A percentile compares a stretch with the other conserved stretches of the same genome.
phyloP scores from a whole-genome alignment of 2,329 filamentous ascomycete genomes.

The Dactylonectria macrodidyma region DNA sequence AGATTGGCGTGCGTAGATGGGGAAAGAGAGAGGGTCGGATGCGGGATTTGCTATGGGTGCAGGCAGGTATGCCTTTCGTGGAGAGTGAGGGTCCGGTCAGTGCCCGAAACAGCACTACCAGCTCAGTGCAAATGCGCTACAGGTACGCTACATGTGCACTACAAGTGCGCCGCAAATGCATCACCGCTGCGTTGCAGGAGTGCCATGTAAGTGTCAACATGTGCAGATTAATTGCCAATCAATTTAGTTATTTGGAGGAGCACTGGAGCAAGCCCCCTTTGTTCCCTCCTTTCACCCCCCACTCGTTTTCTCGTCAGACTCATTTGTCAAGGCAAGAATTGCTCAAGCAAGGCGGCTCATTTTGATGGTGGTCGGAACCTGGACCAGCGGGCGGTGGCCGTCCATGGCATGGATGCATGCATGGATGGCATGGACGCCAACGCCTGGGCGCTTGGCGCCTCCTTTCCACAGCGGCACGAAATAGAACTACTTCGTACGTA shows the following conservation, averaged over 20 bases:
- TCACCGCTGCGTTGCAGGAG: neutral
- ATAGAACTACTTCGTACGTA: neutral
- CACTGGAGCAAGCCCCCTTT: neutral
- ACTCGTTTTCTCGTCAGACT: neutral
- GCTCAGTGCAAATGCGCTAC: slow-evolving; percentile 11
- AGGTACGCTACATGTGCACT: neutral
- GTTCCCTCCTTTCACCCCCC: neutral
- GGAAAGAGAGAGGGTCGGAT: neutral
- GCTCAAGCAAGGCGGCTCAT: neutral
- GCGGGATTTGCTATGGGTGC: slow-evolving; percentile 7
- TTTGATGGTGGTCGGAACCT: slow-evolving; percentile 12
- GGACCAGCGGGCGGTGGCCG: neutral
- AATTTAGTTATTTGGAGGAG: neutral
- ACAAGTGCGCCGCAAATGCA: neutral
- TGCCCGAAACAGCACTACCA: slow-evolving; percentile 1
- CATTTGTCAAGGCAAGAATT: neutral
- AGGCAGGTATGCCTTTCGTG: neutral
- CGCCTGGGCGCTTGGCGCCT: slow-evolving; percentile 24
- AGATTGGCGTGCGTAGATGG: slow-evolving; percentile 15
- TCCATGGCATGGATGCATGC: neutral
- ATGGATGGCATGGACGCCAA: slow-evolving; percentile 27
- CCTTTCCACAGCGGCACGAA: slow-evolving; percentile 11
- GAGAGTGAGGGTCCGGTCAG: neutral
- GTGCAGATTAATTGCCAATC: neutral
- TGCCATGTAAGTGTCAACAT: neutral